A percentile compares a stretch with the other conserved stretches of the same genome.
These are phyloP conservation scores for Lactifluus piperatus DNA, from an alignment of 768 basidiomycete species.

Conservation along the genomic window DNA sequence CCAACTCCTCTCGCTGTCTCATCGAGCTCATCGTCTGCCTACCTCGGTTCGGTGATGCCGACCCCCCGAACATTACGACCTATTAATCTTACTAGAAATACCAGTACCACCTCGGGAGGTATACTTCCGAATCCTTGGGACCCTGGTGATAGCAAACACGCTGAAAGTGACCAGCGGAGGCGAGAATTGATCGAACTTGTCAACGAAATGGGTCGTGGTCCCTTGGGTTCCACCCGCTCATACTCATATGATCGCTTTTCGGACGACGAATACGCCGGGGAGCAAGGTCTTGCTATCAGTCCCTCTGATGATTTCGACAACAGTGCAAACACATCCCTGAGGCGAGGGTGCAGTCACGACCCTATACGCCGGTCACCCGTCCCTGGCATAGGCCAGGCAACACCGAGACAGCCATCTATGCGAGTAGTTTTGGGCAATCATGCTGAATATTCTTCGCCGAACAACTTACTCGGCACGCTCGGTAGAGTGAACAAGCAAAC, in stretches of 20 bases:
- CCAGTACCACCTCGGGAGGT: neutral
- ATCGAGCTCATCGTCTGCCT: conserved; percentile 5
- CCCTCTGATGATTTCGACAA: conserved; percentile 9
- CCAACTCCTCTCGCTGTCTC: neutral
- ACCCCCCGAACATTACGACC: conserved; percentile 1
- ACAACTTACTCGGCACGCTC: neutral
- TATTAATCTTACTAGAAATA: neutral
- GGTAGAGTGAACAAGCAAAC: neutral
- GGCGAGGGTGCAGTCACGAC: neutral
- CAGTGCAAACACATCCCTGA: neutral
- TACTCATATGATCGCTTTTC: conserved; percentile 6
- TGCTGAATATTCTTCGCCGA: neutral
- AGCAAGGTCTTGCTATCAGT: conserved; percentile 26
- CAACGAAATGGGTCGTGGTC: conserved; percentile 9
- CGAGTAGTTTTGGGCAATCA: neutral
- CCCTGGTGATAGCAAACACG: neutral
- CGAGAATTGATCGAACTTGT: conserved; percentile 15
- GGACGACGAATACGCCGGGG: conserved; percentile 20
- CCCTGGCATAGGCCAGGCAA: neutral
- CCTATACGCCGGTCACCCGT: neutral
- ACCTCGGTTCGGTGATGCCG: conserved; percentile 5
- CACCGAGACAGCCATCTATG: neutral
- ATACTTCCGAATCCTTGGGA: conserved; percentile 12
- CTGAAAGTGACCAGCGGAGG: conserved; percentile 9
- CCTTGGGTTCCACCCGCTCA: neutral